Conservation (phyloP, 1,284 basidiomycete genomes). For the Moesziomyces globuligerus region DNA sequence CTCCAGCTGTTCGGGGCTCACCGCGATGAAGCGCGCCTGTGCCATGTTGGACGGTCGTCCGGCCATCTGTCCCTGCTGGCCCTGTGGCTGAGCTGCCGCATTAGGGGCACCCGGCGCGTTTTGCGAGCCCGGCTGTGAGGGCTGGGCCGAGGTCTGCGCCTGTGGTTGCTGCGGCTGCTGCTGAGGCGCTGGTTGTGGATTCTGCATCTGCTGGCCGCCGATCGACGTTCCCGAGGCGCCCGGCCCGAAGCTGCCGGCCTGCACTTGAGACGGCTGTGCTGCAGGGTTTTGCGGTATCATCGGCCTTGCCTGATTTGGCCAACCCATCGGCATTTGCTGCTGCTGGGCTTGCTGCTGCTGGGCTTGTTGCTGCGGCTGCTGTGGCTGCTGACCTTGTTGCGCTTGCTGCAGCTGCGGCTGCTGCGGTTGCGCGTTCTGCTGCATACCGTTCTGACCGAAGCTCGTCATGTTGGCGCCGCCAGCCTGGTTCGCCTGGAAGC, state of each 20-base stretch:
- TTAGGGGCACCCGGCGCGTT: constrained; percentile 5
- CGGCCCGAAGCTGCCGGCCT: constrained; percentile 22
- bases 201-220: constrained; percentile 29
- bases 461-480: constrained; percentile 5
- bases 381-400: constrained; percentile 9
- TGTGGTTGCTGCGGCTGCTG: constrained; percentile 26
- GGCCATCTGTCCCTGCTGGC: constrained; percentile 35
- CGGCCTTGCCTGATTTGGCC: constrained; percentile 34
- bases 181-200: constrained; percentile 13
- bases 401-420: constrained; percentile 12
- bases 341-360: constrained; percentile 12
- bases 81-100: constrained; percentile 14
- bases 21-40: constrained; percentile 48
- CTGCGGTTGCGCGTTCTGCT: constrained; percentile 27
- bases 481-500: constrained; percentile 25
- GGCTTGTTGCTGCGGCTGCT: constrained; percentile 6
- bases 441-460: constrained; percentile 24
- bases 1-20: constrained; percentile 57
- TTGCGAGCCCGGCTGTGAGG: constrained; percentile 8
- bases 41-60: constrained; percentile 39
- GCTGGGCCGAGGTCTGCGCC: constrained; percentile 29
- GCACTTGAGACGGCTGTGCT: constrained; percentile 23
- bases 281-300: constrained; percentile 28
- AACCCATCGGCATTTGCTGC: constrained; percentile 16
- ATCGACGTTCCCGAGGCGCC: constrained; percentile 11